Conservation (phyloP, 2,329 filamentous ascomycete species). For the Colletotrichum abscissum region DNA sequence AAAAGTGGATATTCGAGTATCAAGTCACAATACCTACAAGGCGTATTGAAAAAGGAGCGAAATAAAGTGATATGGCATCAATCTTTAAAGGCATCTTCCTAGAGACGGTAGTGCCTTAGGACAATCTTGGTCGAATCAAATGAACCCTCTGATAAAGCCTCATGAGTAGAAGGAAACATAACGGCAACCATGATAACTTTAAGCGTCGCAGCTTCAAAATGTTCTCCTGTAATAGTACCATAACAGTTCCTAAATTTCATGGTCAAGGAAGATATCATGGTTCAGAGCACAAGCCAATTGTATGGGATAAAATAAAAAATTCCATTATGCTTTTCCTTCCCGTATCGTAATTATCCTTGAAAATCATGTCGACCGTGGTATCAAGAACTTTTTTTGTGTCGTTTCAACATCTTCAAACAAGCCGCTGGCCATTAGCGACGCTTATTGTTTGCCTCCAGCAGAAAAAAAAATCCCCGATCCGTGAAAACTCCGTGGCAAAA, state of each 20-base stretch:
- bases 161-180: neutral
- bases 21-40: neutral
- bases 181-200: neutral
- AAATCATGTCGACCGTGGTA: slow-evolving; percentile 13
- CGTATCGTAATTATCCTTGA: neutral
- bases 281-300: neutral
- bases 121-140: neutral
- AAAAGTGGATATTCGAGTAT: neutral
- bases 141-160: neutral
- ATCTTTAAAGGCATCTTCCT: neutral
- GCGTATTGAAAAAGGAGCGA: neutral
- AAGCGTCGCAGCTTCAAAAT: neutral
- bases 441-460: neutral
- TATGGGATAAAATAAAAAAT: neutral
- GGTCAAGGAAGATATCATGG: too few species aligned
- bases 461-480: neutral
- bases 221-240: neutral
- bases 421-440: neutral
- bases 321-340: slow-evolving; percentile 1
- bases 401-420: slow-evolving; percentile 22
- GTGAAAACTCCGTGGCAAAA: slow-evolving; percentile 2
- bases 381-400: slow-evolving; percentile 31
- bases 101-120: slow-evolving; percentile 8
- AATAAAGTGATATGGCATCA: neutral
- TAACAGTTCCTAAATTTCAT: too few species aligned